Conservation (phyloP, 2,329 filamentous ascomycete genomes). For the Tricladium varicosporioides region DNA sequence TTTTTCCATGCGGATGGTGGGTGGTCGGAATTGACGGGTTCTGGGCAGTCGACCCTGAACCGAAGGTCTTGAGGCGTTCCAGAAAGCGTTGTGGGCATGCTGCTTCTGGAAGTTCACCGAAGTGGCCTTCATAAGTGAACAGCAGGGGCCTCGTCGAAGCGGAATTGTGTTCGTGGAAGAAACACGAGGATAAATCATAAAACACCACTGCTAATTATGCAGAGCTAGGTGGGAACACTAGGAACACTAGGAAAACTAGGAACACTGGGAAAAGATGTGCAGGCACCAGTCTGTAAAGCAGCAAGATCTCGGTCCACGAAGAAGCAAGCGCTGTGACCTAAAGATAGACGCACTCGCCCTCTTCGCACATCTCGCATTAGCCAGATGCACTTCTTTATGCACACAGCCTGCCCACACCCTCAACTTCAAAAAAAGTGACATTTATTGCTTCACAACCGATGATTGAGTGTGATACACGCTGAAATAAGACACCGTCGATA, state of each 20-base stretch:
- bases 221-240: neutral
- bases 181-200: neutral
- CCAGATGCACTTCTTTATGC: slow-evolving; percentile 14
- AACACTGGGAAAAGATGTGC: neutral
- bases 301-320: neutral
- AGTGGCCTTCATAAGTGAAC: slow-evolving; percentile 1
- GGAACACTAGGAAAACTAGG: no score
- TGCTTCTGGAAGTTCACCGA: slow-evolving; percentile 27
- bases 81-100: neutral
- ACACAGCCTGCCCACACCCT: slow-evolving; percentile 9
- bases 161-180: neutral
- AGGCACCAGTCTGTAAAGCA: neutral
- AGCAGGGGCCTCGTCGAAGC: neutral
- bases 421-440: neutral
- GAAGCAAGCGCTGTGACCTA: slow-evolving; percentile 10
- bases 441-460: neutral
- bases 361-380: slow-evolving; percentile 10
- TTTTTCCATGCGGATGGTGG: neutral
- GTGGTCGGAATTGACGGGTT: neutral
- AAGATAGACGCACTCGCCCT: slow-evolving; percentile 11
- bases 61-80: neutral
- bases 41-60: neutral
- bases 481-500: slow-evolving; percentile 4
- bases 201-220: no score
- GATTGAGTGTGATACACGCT: slow-evolving; percentile 8